Conservation (phyloP, 1,139 yeast genomes). For the Suhomyces atakaporum region DNA sequence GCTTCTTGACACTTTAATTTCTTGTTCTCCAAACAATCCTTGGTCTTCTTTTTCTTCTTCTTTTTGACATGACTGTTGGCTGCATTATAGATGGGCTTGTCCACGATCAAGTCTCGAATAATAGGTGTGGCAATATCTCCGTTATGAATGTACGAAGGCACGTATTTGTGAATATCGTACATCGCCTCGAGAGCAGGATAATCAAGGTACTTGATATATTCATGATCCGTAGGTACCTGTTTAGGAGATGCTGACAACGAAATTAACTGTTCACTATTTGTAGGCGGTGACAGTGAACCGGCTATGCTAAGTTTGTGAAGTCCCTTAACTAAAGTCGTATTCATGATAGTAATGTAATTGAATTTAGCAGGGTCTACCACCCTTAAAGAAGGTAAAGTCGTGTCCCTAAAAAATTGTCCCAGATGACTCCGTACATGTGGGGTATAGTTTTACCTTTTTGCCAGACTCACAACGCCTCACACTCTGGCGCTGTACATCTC, state of each 20-base stretch:
- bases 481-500: neutral
- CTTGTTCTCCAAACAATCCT: slow-evolving; percentile 3
- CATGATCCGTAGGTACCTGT: slow-evolving; percentile 17
- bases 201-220: slow-evolving; percentile 29
- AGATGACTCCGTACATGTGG: slow-evolving; percentile 11
- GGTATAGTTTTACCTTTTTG: slow-evolving; percentile 10
- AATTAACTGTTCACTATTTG: slow-evolving; percentile 2
- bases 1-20: slow-evolving; percentile 3
- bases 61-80: slow-evolving; percentile 41
- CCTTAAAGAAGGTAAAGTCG: slow-evolving; percentile 6
- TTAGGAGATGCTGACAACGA: slow-evolving; percentile 3
- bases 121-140: slow-evolving; percentile 40
- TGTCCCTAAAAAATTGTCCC: slow-evolving; percentile 2
- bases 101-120: slow-evolving; percentile 35
- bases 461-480: slow-evolving; percentile 5
- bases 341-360: slow-evolving; percentile 5
- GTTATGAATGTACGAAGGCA: slow-evolving; percentile 45
- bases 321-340: slow-evolving; percentile 16
- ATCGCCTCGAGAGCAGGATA: slow-evolving; percentile 40
- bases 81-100: slow-evolving; percentile 44
- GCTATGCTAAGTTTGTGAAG: slow-evolving; percentile 16
- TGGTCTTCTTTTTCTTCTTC: slow-evolving; percentile 16
- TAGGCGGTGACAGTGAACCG: slow-evolving; percentile 4
- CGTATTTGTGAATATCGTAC: slow-evolving; percentile 41
- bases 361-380: slow-evolving; percentile 1